Base-by-base conservation (phyloP, 495 filamentous ascomycete genomes). In the Neurospora sp. region DNA sequence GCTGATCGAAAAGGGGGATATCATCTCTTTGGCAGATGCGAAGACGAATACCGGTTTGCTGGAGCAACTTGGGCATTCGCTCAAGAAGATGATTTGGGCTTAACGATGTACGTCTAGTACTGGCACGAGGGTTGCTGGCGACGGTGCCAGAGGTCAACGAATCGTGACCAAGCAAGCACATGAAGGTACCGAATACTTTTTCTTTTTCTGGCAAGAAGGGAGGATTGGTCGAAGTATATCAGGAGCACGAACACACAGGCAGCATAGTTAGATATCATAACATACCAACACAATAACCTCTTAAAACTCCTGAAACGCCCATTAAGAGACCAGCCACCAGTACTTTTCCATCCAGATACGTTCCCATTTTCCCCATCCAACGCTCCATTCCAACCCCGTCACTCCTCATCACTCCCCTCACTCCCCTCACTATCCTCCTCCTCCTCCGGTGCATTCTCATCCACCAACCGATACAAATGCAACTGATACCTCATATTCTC, bases 401-500 rank as follows among this genome's bases (percentile, higher is more conserved):
- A 74, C 14, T 69, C 38, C 10, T 68, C 53, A 16, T 74, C 68
- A 14, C 42, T 41, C 9, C 48, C 37, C 18, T 40, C 44, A 10
- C 59, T 39, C 4, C 45, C 41, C 1, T 69, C 61, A 12, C 39
- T 12, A 39, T 48, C 22, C 14, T 48, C 40, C 16, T 72, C 71
- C 14, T 72, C 16, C 38, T 68, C 70, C 3, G 16, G 27, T 5
- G n/a, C 16, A 68, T 65, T 38, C 31, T 70, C 75, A 45, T 72
- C 76, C 40, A 74, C 73, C 6, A 76, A 80, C 45, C 80, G 78
- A 75, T 95, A 97, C 10, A 97, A 77, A 85, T 96, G 93, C 75
- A 97, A 84, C 81, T 97, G 94, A 84, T 93, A 97, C 71, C 95
- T 88, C 94, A 97, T 97, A 81, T 97, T 91, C 83, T 98, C 95